Evolutionary conservation across 805 yeast species (phyloP), one percentile per base, ranked within the genome.

Genomic region (Torulaspora delbrueckii): DNA sequence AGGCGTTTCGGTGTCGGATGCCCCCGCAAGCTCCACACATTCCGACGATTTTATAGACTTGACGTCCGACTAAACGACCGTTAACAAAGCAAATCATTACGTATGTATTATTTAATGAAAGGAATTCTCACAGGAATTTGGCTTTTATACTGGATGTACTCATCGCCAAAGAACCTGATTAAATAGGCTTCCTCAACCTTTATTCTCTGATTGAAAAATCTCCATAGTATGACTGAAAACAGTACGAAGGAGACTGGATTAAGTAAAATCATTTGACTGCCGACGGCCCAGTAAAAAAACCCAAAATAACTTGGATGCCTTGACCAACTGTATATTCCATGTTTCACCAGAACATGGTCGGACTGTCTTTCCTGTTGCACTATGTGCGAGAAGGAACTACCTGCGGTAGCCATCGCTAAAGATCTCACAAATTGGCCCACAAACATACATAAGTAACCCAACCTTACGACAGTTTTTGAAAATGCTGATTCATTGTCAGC

Each of bases 221-320:
- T 57, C 76, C 81, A 80, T 16, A 93, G 69, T 3, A 80, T 75
- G n/a, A 65, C 52, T 0, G 72, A 56, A 49, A 89, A 93, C 0
- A 74, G 68, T 1, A 71, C 40, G 2, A 77, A 56, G 1, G 88
- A 73, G 0, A 87, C 37, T 5, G 85, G 80, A 65, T 89, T 93
- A 37, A 79, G 66, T 46, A 91, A 65, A 48, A 83, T 52, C 37
- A 93, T 19, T 61, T 91, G 96, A 1, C 88, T 73, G 0, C 97
- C 97, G 3, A 90, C 53, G 10, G 95, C 91, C 97, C 98, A 93
- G 78, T 88, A 81, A 59, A 81, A 90, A 63, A 85, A 93, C 0
- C 97, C 99, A 33, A 81, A 75, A 65, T 93, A 93, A 39, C 95
- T 82, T 5, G 99, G 99, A 63, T 93, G 99, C 50, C 99, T 73